These are phyloP conservation scores for Cyphellophora europaea DNA, from an alignment of 2,329 filamentous ascomycete genomes.

Conservation along the genomic window DNA sequence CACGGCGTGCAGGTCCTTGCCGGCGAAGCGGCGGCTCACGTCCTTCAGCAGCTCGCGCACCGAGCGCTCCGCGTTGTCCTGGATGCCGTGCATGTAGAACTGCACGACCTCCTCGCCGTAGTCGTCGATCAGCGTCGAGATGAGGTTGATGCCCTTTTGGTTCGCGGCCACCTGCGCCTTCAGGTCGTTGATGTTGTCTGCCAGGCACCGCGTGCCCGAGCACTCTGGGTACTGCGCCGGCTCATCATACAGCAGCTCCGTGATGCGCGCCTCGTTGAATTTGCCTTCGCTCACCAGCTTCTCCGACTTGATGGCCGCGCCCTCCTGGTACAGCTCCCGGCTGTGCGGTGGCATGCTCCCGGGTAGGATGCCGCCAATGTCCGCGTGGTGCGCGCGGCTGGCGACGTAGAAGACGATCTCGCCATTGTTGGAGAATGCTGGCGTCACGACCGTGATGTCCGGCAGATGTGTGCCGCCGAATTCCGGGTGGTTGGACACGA, in stretches of 20 bases:
- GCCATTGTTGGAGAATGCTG: slow-evolving; percentile 57
- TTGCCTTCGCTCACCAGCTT: slow-evolving; percentile 40
- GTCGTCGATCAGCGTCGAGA: slow-evolving; percentile 64
- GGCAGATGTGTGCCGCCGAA: slow-evolving; percentile 77
- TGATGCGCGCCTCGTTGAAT: slow-evolving; percentile 70
- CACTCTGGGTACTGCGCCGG: slow-evolving; percentile 68
- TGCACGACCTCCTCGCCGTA: slow-evolving; percentile 70
- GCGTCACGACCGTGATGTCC: slow-evolving; percentile 74
- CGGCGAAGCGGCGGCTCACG: slow-evolving; percentile 60
- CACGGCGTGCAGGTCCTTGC: slow-evolving; percentile 60
- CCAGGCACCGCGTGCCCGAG: slow-evolving; percentile 67
- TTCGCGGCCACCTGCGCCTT: slow-evolving; percentile 84
- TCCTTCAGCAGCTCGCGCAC: slow-evolving; percentile 65
- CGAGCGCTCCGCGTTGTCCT: slow-evolving; percentile 67
- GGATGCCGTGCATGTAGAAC: slow-evolving; percentile 76
- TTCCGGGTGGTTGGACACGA: slow-evolving; percentile 77
- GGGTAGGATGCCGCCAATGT: slow-evolving; percentile 74
- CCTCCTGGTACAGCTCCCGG: slow-evolving; percentile 55
- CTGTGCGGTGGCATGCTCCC: slow-evolving; percentile 79
- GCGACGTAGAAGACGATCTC: slow-evolving; percentile 76
- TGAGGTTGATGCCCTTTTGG: slow-evolving; percentile 73
- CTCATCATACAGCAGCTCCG: slow-evolving; percentile 60
- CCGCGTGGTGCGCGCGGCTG: slow-evolving; percentile 70
- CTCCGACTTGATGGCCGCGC: slow-evolving; percentile 54
- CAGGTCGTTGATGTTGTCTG: slow-evolving; percentile 77